Evolutionary conservation across 2,329 filamentous ascomycete species (phyloP).

Genomic region (Colletotrichum sp.): DNA sequence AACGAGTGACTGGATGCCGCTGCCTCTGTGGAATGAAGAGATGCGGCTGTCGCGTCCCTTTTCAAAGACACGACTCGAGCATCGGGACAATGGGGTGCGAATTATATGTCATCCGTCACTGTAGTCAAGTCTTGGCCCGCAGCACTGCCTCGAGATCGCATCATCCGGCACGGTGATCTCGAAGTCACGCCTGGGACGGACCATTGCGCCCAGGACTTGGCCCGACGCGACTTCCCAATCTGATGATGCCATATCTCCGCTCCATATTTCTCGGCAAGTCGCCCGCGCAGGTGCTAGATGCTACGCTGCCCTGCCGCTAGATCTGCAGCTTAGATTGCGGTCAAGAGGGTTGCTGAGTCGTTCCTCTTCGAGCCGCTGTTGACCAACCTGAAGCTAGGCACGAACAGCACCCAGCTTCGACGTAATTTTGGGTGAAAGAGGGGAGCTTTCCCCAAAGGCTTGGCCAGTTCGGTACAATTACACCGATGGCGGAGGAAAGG

Average conservation of each 20-base stretch:
- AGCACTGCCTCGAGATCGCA: slow-evolving; percentile 6
- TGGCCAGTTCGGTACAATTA: slow-evolving; percentile 4
- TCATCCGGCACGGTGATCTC: neutral
- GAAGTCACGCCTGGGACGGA: neutral
- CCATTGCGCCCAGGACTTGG: neutral
- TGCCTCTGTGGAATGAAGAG: neutral
- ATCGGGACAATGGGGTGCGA: slow-evolving; percentile 2
- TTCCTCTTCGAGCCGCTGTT: neutral
- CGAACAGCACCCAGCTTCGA: neutral
- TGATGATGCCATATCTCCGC: slow-evolving; percentile 5
- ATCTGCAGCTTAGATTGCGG: slow-evolving; percentile 9
- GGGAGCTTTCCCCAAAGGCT: neutral
- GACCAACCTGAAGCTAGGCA: neutral
- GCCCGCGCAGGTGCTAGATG: neutral
- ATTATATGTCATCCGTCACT: neutral
- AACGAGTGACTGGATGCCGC: neutral
- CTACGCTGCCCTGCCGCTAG: slow-evolving; percentile 5
- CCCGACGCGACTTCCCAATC: neutral
- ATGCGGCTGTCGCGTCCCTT: neutral
- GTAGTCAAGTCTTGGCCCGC: neutral
- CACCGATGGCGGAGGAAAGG: slow-evolving; percentile 11
- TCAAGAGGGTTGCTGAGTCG: neutral
- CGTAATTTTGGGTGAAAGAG: neutral
- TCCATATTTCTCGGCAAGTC: neutral
- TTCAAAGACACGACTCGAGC: neutral